Percentiles rank a stretch among this genome's conserved stretches.
Conservation (phyloP, 2,329 filamentous ascomycete species). For the Fusarium setosum region DNA sequence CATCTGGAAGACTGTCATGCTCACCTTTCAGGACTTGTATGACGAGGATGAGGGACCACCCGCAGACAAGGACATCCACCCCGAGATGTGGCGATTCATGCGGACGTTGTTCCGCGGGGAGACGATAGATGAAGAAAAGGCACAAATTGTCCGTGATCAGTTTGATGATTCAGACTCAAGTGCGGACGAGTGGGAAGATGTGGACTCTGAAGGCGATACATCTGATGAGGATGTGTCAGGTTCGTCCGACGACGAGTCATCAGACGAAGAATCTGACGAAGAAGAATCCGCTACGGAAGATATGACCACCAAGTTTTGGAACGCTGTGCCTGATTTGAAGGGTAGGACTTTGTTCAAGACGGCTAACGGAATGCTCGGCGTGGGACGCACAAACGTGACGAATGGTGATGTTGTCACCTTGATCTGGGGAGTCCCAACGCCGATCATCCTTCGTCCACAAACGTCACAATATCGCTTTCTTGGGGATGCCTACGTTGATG, state of each 20-base stretch:
- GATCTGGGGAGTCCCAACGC: conserved; percentile 20
- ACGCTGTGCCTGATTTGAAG: neutral
- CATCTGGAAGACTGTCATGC: neutral
- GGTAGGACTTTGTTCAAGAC: conserved; percentile 35
- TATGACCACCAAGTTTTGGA: neutral
- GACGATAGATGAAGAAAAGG: neutral
- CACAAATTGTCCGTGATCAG: neutral
- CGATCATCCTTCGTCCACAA: conserved; percentile 17
- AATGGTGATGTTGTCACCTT: conserved; percentile 23
- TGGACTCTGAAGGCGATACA: neutral
- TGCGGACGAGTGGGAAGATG: neutral
- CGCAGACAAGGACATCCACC: neutral
- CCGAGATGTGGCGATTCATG: neutral
- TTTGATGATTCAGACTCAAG: neutral
- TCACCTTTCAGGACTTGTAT: neutral
- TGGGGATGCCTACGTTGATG: conserved; percentile 34
- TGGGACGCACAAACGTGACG: conserved; percentile 14
- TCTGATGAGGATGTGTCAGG: neutral
- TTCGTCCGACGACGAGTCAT: neutral
- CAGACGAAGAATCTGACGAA: too few relatives aligned
- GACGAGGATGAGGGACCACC: neutral
- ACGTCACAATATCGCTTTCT: conserved; percentile 11
- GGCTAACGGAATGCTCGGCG: conserved; percentile 20
- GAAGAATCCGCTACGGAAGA: neutral
- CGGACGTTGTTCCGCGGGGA: neutral